A percentile compares a stretch with the other conserved stretches of the same genome.
These are phyloP conservation scores for Aspergillus sp. DNA, from an alignment of 2,329 filamentous ascomycete genomes.

Conservation along the genomic window DNA sequence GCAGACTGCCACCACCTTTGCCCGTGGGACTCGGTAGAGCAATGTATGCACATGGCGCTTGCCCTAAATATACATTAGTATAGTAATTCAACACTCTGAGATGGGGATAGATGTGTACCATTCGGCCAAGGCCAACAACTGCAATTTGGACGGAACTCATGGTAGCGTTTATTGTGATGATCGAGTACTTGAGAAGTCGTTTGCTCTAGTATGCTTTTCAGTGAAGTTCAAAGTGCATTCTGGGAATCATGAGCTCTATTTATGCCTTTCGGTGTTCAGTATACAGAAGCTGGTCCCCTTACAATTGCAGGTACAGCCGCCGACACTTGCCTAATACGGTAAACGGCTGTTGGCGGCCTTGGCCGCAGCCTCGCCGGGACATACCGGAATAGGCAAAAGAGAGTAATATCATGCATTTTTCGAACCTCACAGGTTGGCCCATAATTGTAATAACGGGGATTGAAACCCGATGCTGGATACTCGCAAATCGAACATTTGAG, in stretches of 20 bases:
- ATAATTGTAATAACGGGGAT: neutral
- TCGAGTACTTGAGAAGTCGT: neutral
- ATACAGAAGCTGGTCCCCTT: neutral
- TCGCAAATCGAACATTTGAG: too few species aligned
- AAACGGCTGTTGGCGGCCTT: neutral
- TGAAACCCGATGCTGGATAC: too few species aligned
- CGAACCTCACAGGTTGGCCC: neutral
- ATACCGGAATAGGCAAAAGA: neutral
- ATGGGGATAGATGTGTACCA: neutral
- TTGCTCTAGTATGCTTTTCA: neutral
- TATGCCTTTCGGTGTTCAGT: neutral
- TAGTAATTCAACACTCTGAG: too few species aligned
- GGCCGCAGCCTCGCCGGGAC: neutral
- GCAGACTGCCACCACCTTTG: conserved; percentile 14
- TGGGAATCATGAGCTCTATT: neutral
- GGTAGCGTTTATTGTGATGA: neutral
- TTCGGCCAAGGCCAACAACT: conserved; percentile 11
- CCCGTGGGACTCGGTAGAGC: conserved; percentile 7
- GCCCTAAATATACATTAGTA: neutral
- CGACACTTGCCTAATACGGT: neutral
- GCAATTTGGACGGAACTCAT: conserved; percentile 7
- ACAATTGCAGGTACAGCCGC: neutral
- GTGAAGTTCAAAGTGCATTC: neutral
- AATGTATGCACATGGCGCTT: conserved; percentile 17
- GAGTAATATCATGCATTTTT: neutral